Evolutionary conservation across 1,284 basidiomycete species (phyloP).

Genomic region (Leccinum angustisporum): DNA sequence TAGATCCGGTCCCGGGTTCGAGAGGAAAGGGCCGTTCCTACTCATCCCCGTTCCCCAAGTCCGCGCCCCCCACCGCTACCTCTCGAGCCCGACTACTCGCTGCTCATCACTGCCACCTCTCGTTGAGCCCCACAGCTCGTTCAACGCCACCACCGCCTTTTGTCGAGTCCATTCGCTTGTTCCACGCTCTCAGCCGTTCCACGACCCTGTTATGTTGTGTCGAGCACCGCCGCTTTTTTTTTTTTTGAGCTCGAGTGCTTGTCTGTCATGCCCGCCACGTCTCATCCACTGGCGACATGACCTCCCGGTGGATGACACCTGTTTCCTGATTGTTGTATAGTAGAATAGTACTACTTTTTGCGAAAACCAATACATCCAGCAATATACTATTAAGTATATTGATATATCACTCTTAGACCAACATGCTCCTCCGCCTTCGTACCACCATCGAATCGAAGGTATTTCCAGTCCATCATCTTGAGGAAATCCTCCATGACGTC

Average conservation of each 20-base stretch:
- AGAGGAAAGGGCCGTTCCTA: too few species aligned
- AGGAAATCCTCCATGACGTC: conserved; percentile 99
- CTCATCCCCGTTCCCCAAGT: too few species aligned
- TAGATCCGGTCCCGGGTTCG: too few species aligned
- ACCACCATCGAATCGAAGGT: conserved; percentile 94
- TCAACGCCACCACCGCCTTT: too few species aligned
- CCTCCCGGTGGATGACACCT: neutral
- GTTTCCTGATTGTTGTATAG: neutral
- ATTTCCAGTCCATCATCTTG: conserved; percentile 87
- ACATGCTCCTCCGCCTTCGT: conserved; percentile 99
- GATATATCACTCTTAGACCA: conserved; percentile 35
- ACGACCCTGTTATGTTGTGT: too few species aligned
- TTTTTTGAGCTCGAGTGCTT: neutral
- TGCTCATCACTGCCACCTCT: neutral
- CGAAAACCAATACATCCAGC: neutral
- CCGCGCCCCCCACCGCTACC: too few species aligned
- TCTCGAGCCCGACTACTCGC: neutral
- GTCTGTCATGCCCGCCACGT: neutral
- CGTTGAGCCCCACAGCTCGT: neutral
- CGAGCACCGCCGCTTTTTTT: too few species aligned
- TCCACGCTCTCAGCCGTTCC: too few species aligned
- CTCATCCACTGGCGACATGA: too few species aligned
- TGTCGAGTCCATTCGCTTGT: too few species aligned
- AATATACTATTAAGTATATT: too few species aligned
- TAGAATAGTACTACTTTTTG: neutral